These are phyloP conservation scores for Phytomonas francai DNA, from an alignment of 208 protist genomes.

Conservation along the genomic window DNA sequence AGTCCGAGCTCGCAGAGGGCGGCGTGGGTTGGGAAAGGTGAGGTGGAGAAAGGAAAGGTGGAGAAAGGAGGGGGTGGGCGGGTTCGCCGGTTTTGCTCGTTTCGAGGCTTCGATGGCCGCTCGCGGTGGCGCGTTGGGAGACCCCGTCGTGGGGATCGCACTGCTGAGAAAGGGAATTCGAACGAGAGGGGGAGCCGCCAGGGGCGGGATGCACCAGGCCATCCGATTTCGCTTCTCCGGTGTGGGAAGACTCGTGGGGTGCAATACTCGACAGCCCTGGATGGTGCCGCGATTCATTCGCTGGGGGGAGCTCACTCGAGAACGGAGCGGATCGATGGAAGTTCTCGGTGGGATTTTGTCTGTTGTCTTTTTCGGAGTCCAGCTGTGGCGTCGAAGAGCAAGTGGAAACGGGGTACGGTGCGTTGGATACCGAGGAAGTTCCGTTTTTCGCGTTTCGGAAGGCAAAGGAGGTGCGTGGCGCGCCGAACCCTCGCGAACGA, in stretches of 20 bases:
- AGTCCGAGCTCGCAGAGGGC: neutral
- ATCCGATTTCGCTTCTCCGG: no score
- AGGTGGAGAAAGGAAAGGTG: neutral
- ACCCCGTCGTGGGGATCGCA: no score
- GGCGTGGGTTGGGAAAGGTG: neutral
- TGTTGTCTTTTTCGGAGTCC: neutral
- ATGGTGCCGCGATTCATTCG: no score
- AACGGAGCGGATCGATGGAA: neutral
- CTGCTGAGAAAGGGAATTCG: no score
- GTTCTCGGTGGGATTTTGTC: no score
- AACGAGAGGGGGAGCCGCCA: no score
- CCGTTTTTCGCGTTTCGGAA: slow-evolving; percentile 1
- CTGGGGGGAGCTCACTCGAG: neutral
- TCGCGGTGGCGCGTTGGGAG: no score
- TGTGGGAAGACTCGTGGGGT: no score
- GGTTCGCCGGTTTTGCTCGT: no score
- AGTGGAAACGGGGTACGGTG: neutral
- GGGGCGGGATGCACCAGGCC: no score
- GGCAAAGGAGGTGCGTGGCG: slow-evolving; percentile 24
- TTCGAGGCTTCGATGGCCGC: no score
- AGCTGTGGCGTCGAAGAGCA: neutral
- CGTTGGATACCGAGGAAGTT: neutral
- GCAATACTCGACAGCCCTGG: no score
- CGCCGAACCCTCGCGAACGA: neutral
- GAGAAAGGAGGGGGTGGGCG: neutral